A percentile compares a stretch with the other conserved stretches of the same genome.
Conservation (phyloP, 805 yeast species). For the Saccharomycopsis sp. region DNA sequence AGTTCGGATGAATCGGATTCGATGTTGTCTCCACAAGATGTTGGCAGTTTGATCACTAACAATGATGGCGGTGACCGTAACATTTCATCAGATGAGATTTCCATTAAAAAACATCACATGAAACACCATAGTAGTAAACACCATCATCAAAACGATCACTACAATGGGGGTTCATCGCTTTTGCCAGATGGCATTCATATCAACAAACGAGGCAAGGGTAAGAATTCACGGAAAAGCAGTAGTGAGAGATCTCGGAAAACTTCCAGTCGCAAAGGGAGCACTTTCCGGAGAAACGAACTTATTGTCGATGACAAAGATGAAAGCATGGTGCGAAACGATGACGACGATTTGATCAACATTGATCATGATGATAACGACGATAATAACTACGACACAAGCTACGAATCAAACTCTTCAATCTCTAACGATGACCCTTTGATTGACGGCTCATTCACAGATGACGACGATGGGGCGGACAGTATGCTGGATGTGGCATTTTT, state of each 20-base stretch:
- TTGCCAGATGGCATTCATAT: too few relatives aligned
- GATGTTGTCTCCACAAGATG: not conserved
- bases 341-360: slow-evolving; percentile 13
- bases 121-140: too few relatives aligned
- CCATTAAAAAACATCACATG: too few relatives aligned
- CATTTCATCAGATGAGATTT: too few relatives aligned
- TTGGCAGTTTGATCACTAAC: not conserved
- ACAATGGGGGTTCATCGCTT: too few relatives aligned
- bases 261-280: too few relatives aligned
- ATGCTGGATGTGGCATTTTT: slow-evolving; percentile 18
- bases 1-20: slow-evolving; percentile 15
- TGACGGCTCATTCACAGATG: slow-evolving; percentile 19
- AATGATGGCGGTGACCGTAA: slow-evolving; percentile 1
- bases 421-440: slow-evolving; percentile 17
- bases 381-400: not conserved
- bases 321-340: slow-evolving; percentile 6
- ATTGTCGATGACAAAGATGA: slow-evolving; percentile 18
- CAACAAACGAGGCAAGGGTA: not conserved
- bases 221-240: too few relatives aligned
- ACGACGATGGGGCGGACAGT: slow-evolving; percentile 19
- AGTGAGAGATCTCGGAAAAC: too few relatives aligned
- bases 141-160: too few relatives aligned
- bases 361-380: slow-evolving; percentile 15
- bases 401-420: slow-evolving; percentile 11
- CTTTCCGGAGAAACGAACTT: too few relatives aligned